Percentiles rank a stretch among this genome's conserved stretches.
Conservation (phyloP, 2,329 filamentous ascomycete genomes). For the Cladosporium halotolerans region DNA sequence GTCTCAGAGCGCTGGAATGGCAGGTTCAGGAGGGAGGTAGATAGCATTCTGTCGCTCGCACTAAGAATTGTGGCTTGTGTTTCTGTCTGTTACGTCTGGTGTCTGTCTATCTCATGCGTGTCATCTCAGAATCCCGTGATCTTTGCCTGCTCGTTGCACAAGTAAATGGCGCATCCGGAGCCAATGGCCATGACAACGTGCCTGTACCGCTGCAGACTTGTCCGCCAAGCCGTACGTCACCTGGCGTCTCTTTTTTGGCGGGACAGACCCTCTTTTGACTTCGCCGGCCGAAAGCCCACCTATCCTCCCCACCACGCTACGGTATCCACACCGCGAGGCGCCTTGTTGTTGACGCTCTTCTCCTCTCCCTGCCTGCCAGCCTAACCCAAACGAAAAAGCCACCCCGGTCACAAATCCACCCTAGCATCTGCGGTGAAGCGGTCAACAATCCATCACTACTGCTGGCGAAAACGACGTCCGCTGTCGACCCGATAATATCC, state of each 20-base stretch:
- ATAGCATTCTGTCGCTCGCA: conserved; percentile 4
- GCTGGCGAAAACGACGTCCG: too few relatives aligned
- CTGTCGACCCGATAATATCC: too few relatives aligned
- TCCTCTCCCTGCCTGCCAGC: background rate
- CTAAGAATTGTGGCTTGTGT: conserved; percentile 17
- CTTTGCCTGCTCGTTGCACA: too few relatives aligned
- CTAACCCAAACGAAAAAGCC: background rate
- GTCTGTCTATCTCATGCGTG: background rate
- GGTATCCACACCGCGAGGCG: background rate
- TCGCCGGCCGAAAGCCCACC: too few relatives aligned
- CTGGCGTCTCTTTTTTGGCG: too few relatives aligned
- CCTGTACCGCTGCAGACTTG: background rate
- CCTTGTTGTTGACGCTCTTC: background rate
- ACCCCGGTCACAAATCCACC: background rate
- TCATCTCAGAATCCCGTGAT: too few relatives aligned
- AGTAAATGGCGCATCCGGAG: background rate
- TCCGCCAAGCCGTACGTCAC: background rate
- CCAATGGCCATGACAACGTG: background rate
- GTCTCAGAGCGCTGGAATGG: background rate
- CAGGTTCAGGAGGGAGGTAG: conserved; percentile 4
- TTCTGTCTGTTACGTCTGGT: conserved; percentile 8
- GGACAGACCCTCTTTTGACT: too few relatives aligned
- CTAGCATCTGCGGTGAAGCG: too few relatives aligned
- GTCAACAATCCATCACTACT: too few relatives aligned
- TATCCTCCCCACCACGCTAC: background rate